Percentiles rank a stretch among this genome's conserved stretches.
phyloP scores from a whole-genome alignment of 73 alveolate species.

The Uronychia binucleata region DNA sequence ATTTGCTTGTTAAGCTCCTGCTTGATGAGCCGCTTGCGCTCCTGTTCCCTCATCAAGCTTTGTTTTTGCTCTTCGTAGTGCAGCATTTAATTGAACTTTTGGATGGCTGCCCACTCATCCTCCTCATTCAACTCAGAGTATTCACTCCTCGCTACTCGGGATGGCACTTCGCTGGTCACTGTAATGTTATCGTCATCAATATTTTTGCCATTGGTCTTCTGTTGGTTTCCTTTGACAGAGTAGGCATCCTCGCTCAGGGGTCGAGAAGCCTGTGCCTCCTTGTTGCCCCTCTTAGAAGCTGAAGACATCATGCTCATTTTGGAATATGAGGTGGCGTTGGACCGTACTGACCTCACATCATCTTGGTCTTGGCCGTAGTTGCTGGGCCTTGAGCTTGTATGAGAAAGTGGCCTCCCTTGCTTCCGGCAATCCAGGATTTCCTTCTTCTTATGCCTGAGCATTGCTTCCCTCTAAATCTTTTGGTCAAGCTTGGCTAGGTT shows the following conservation, averaged over 20 bases:
- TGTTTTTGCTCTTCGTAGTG: slow-evolving; percentile 62
- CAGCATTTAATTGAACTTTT: slow-evolving; percentile 49
- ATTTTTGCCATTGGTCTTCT: neutral
- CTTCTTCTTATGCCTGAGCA: slow-evolving; percentile 30
- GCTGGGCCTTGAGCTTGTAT: slow-evolving; percentile 1
- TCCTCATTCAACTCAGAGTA: slow-evolving; percentile 50
- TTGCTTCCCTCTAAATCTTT: slow-evolving; percentile 60
- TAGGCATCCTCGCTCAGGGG: slow-evolving; percentile 40
- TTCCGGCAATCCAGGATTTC: slow-evolving; percentile 41
- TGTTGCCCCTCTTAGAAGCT: neutral
- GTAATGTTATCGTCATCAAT: neutral
- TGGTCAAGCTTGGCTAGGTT: slow-evolving; percentile 85
- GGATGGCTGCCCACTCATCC: slow-evolving; percentile 75
- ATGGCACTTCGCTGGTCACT: neutral
- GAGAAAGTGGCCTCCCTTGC: slow-evolving; percentile 24
- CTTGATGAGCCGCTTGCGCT: slow-evolving; percentile 52
- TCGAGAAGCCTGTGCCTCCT: too few species aligned
- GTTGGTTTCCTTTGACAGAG: slow-evolving; percentile 23
- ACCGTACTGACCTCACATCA: slow-evolving; percentile 39
- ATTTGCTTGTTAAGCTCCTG: slow-evolving; percentile 64
- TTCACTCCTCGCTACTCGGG: neutral
- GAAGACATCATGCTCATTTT: neutral
- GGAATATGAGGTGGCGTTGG: slow-evolving; percentile 35
- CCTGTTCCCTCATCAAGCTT: slow-evolving; percentile 53
- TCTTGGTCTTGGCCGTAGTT: slow-evolving; percentile 22